Conservation (phyloP, 768 basidiomycete genomes). For the Mycena rosella region DNA sequence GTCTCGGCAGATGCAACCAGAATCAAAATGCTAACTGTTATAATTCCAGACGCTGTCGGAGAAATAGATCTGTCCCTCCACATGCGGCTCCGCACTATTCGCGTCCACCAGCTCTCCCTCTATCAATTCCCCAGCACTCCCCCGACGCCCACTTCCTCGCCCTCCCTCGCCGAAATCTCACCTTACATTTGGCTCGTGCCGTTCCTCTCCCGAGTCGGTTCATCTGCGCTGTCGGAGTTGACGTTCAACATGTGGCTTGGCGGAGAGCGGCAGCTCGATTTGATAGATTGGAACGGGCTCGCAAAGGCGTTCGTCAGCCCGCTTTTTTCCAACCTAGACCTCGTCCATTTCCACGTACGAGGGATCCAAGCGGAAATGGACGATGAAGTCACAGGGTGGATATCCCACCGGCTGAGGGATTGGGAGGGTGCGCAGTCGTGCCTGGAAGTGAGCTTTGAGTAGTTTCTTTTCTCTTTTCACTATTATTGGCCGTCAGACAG, state of each 20-base stretch:
- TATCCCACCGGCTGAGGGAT: constrained; percentile 41
- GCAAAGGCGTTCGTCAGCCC: constrained; percentile 36
- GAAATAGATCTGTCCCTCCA: constrained; percentile 44
- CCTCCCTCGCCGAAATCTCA: constrained; percentile 30
- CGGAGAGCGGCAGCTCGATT: constrained; percentile 47
- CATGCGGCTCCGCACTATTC: constrained; percentile 42
- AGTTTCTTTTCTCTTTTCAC: constrained; percentile 13
- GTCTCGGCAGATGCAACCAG: neutral
- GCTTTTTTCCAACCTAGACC: constrained; percentile 30
- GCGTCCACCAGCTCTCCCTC: constrained; percentile 48
- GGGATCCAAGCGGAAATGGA: constrained; percentile 47
- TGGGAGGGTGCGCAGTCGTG: constrained; percentile 23
- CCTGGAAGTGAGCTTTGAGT: constrained; percentile 33
- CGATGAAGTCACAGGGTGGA: constrained; percentile 43
- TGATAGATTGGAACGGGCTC: constrained; percentile 48
- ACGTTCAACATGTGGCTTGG: constrained; percentile 51
- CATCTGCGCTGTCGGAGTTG: constrained; percentile 38
- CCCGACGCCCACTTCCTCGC: constrained; percentile 28
- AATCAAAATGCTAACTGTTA: constrained; percentile 1
- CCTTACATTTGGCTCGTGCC: constrained; percentile 46
- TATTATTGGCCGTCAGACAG: constrained; percentile 31
- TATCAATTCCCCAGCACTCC: constrained; percentile 46
- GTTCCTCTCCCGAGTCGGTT: constrained; percentile 43
- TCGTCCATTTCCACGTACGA: constrained; percentile 45
- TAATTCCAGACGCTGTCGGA: constrained; percentile 36